Conservation (phyloP, 164 flowering plant genomes). For the Dillenia turbinata region DNA sequence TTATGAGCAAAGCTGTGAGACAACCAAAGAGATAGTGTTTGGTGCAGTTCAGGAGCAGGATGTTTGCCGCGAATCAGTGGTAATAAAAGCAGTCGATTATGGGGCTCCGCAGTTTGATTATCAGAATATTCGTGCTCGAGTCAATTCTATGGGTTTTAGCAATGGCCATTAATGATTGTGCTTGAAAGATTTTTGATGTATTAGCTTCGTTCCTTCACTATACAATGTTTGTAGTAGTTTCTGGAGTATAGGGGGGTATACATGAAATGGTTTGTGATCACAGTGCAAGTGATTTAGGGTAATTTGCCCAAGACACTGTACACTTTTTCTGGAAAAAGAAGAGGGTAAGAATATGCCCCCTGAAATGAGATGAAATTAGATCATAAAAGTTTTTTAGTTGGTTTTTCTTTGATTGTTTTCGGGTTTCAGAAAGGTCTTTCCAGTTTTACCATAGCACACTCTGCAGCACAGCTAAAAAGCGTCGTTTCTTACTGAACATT, state of each 20-base stretch:
- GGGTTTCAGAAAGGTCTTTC: no score
- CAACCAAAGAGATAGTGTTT: constrained; percentile 70
- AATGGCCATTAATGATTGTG: constrained; percentile 26
- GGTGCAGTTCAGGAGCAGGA: constrained; percentile 87
- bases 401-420: no score
- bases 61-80: constrained; percentile 32
- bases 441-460: no score
- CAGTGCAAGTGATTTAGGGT: no score
- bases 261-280: neutral
- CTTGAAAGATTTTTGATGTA: constrained; percentile 13
- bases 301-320: no score
- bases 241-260: constrained; percentile 1
- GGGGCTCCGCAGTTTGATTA: constrained; percentile 42
- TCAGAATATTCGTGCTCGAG: constrained; percentile 44
- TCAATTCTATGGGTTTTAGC: constrained; percentile 33
- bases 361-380: no score
- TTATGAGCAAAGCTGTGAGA: constrained; percentile 65
- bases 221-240: constrained; percentile 5
- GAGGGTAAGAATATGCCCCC: no score
- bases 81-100: constrained; percentile 61
- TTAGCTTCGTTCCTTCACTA: constrained; percentile 2
- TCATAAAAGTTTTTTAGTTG: no score
- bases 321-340: no score
- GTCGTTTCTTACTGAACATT: no score
- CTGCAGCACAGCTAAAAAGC: no score